Percentiles rank a stretch among this genome's conserved stretches.
phyloP scores from a whole-genome alignment of 495 filamentous ascomycete species.

The Tuber calosporum region DNA sequence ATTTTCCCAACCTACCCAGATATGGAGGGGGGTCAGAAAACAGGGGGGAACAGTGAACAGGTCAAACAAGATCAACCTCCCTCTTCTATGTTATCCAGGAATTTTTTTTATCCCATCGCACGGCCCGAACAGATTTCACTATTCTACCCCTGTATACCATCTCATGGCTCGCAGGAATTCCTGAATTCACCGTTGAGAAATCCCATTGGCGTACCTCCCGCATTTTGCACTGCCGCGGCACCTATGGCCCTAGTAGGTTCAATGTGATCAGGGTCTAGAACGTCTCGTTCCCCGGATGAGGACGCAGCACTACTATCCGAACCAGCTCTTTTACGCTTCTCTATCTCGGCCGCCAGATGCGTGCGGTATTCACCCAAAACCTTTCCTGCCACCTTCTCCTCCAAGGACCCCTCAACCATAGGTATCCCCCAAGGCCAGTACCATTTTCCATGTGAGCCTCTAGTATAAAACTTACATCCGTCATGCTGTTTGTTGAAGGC shows the following conservation, averaged over 20 bases:
- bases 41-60: too few relatives aligned
- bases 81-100: too few relatives aligned
- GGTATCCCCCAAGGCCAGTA: too few relatives aligned
- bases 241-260: neutral
- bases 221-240: neutral
- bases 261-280: neutral
- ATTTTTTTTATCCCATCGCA: too few relatives aligned
- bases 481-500: too few relatives aligned
- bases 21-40: too few relatives aligned
- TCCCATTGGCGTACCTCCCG: neutral
- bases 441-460: too few relatives aligned
- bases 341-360: neutral
- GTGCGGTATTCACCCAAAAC: too few relatives aligned
- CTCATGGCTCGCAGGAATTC: neutral
- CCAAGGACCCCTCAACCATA: neutral
- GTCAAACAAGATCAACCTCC: too few relatives aligned
- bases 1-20: too few relatives aligned
- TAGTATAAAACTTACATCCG: too few relatives aligned
- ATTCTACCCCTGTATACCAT: neutral
- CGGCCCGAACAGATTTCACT: neutral
- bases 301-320: neutral
- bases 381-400: too few relatives aligned
- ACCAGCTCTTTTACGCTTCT: neutral
- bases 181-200: neutral
- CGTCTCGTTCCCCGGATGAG: neutral